Conservation (phyloP, 768 basidiomycete species). For the Termitomyces sp. region DNA sequence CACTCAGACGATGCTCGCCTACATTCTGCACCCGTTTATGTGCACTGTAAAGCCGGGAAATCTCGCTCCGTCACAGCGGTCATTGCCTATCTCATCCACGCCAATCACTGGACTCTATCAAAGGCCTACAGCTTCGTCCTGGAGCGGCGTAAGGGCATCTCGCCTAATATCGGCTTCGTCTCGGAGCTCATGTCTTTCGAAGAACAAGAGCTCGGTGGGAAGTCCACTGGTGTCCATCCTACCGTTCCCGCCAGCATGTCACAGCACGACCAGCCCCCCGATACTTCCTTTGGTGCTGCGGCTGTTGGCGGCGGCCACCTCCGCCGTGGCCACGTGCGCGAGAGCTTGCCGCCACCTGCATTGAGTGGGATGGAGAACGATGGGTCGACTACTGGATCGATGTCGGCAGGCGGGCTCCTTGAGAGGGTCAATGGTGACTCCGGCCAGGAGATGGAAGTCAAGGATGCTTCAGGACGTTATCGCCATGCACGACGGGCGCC, state of each 20-base stretch:
- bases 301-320: conserved; percentile 29
- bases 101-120: conserved; percentile 94
- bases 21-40: conserved; percentile 85
- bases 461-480: conserved; percentile 81
- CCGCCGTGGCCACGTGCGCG: conserved; percentile 62
- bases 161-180: conserved; percentile 96
- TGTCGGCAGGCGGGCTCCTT: conserved; percentile 32
- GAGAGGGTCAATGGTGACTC: conserved; percentile 54
- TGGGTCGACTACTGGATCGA: conserved; percentile 24
- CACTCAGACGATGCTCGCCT: conserved; percentile 81
- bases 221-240: conserved; percentile 63
- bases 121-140: conserved; percentile 89
- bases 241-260: conserved; percentile 19
- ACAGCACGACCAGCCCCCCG: conserved; percentile 18
- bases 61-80: conserved; percentile 95
- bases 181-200: conserved; percentile 97
- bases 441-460: conserved; percentile 85
- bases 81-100: conserved; percentile 95
- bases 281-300: conserved; percentile 36
- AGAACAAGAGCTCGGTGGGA: conserved; percentile 79
- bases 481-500: conserved; percentile 83
- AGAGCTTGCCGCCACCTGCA: conserved; percentile 61
- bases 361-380: conserved; percentile 19
- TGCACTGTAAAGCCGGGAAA: conserved; percentile 96
- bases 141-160: conserved; percentile 90